Percentiles rank a stretch among this genome's conserved stretches.
phyloP scores from a whole-genome alignment of 768 basidiomycete species.

The Sporobolomyces roseus region DNA sequence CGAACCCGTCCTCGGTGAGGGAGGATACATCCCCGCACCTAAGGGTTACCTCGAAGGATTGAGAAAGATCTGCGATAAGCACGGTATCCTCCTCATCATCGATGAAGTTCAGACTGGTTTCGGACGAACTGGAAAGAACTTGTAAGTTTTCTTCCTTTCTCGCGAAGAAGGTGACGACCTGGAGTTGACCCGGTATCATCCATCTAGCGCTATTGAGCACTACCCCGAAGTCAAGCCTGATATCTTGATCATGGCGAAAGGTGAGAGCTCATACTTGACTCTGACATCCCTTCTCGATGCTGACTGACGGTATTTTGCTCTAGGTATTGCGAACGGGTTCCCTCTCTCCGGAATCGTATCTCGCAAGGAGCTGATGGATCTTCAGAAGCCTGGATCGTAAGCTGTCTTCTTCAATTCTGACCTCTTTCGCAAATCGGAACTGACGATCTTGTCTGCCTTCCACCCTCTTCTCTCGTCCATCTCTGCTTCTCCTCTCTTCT shows the following conservation, averaged over 20 bases:
- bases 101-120: conserved; percentile 72
- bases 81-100: conserved; percentile 76
- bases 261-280: no score
- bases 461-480: not conserved
- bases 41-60: conserved; percentile 72
- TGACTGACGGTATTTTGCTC: no score
- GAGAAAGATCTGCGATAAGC: conserved; percentile 75
- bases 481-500: not conserved
- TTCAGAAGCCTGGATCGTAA: conserved; percentile 72
- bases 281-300: no score
- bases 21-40: conserved; percentile 89
- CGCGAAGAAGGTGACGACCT: not conserved
- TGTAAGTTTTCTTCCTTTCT: conserved; percentile 48
- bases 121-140: conserved; percentile 77
- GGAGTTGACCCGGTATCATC: not conserved
- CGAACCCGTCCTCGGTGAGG: conserved; percentile 91
- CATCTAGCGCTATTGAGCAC: conserved; percentile 55
- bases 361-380: conserved; percentile 73
- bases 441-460: not conserved
- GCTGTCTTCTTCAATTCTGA: conserved; percentile 44
- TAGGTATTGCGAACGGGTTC: conserved; percentile 87
- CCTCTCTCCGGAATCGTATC: conserved; percentile 83
- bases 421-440: not conserved
- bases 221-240: conserved; percentile 82
- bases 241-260: conserved; percentile 85